Conservation (phyloP, 371 early-diverging fungal species). For the Homolaphlyctis polyrhiza region DNA sequence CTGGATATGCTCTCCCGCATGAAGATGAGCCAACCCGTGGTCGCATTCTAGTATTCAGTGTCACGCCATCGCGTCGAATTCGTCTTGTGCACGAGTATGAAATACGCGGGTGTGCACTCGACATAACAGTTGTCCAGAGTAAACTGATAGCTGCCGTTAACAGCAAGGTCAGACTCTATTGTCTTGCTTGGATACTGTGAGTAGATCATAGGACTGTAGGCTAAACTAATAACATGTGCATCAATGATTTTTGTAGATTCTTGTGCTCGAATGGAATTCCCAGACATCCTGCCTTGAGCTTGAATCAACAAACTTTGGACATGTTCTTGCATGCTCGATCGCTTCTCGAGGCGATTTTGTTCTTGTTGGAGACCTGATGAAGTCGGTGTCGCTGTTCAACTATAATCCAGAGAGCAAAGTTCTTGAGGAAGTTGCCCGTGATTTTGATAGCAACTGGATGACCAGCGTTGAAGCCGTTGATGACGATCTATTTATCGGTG, state of each 20-base stretch:
- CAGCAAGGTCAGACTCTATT: slow-evolving; percentile 39
- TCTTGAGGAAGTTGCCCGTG: slow-evolving; percentile 57
- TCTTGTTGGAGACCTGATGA: slow-evolving; percentile 84
- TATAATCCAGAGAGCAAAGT: slow-evolving; percentile 36
- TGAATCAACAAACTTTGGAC: slow-evolving; percentile 47
- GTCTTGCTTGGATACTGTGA: no score
- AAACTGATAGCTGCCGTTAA: slow-evolving; percentile 54
- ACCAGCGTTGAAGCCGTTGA: slow-evolving; percentile 59
- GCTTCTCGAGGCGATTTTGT: slow-evolving; percentile 64
- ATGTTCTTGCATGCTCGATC: slow-evolving; percentile 53
- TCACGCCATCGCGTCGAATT: slow-evolving; percentile 35
- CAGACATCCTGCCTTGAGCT: slow-evolving; percentile 21
- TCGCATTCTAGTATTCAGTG: slow-evolving; percentile 52
- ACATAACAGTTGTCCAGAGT: slow-evolving; percentile 41
- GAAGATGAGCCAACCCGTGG: slow-evolving; percentile 60
- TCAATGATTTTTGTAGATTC: no score
- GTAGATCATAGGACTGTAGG: no score
- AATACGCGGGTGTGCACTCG: slow-evolving; percentile 55
- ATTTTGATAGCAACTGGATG: slow-evolving; percentile 62
- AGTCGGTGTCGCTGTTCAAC: slow-evolving; percentile 62
- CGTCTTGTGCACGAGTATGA: slow-evolving; percentile 30
- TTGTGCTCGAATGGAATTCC: slow-evolving; percentile 3
- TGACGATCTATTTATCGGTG: slow-evolving; percentile 57
- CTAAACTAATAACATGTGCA: no score
- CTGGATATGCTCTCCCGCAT: slow-evolving; percentile 43